Conservation (phyloP, 257 asterid species). For the Solanum gracilifrons region DNA sequence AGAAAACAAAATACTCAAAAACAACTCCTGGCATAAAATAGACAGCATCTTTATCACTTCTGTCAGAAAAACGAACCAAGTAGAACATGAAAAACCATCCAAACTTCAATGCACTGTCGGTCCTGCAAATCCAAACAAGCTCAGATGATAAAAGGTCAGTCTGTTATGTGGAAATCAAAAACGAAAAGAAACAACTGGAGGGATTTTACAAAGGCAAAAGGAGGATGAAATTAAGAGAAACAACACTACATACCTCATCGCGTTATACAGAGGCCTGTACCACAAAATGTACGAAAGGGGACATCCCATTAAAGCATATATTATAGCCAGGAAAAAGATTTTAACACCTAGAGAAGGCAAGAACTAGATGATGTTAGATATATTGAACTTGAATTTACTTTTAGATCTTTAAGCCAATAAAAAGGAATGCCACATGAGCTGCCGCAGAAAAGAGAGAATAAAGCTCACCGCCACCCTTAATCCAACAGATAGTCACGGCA, state of each 20-base stretch:
- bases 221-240: neutral
- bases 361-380: constrained; percentile 14
- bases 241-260: constrained; percentile 56
- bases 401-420: neutral
- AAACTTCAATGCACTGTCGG: constrained; percentile 90
- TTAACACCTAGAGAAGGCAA: constrained; percentile 57
- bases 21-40: neutral
- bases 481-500: constrained; percentile 84
- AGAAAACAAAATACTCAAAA: neutral
- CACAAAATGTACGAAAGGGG: constrained; percentile 87
- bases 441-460: neutral
- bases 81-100: constrained; percentile 90
- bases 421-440: neutral
- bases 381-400: neutral
- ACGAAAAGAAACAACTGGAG: neutral
- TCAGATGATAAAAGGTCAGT: neutral
- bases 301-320: constrained; percentile 75
- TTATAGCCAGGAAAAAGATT: constrained; percentile 78
- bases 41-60: neutral
- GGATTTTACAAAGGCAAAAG: neutral
- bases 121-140: constrained; percentile 40
- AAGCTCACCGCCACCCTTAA: constrained; percentile 78
- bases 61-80: constrained; percentile 37
- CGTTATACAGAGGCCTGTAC: constrained; percentile 93
- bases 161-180: neutral